A percentile compares a stretch with the other conserved stretches of the same genome.
These are phyloP conservation scores for Pythium pectinolyticum DNA, from an alignment of 352 stramenopile species.

Conservation along the genomic window DNA sequence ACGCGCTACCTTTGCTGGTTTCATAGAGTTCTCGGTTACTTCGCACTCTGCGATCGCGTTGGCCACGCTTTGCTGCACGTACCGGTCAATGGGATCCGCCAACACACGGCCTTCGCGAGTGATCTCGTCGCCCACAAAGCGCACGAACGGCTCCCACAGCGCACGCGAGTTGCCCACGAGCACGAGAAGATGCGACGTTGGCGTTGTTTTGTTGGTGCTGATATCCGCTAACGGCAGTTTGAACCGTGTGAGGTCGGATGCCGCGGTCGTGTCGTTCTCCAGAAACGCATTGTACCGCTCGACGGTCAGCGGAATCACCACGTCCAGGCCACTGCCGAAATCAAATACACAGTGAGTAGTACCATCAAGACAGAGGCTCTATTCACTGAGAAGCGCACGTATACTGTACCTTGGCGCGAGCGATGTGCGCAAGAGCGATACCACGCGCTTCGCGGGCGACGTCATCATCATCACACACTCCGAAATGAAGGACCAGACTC, in stretches of 20 bases:
- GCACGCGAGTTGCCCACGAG: slow-evolving; percentile 66
- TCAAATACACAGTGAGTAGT: background rate
- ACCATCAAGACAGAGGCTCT: background rate
- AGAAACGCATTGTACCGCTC: slow-evolving; percentile 69
- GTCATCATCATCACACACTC: slow-evolving; percentile 15
- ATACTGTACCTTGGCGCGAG: slow-evolving; percentile 18
- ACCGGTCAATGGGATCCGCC: slow-evolving; percentile 57
- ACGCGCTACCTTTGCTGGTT: too few species aligned
- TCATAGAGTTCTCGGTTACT: too few species aligned
- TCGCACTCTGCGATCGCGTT: slow-evolving; percentile 31
- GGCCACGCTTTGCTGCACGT: slow-evolving; percentile 45
- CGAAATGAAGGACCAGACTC: background rate
- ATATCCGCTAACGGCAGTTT: slow-evolving; percentile 32
- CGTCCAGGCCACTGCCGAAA: slow-evolving; percentile 50
- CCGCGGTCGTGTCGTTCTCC: slow-evolving; percentile 21
- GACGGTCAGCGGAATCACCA: slow-evolving; percentile 63
- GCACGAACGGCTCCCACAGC: slow-evolving; percentile 55
- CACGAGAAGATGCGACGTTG: slow-evolving; percentile 50
- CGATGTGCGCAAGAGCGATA: slow-evolving; percentile 20
- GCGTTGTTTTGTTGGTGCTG: background rate
- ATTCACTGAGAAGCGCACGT: background rate
- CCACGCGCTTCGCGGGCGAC: slow-evolving; percentile 15
- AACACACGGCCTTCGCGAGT: slow-evolving; percentile 35
- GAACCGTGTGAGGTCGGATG: slow-evolving; percentile 48
- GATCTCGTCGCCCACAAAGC: slow-evolving; percentile 31